Evolutionary conservation across 2,329 filamentous ascomycete species (phyloP), one percentile per base, ranked within the genome.

Genomic region (Colletotrichum ledebouriae): DNA sequence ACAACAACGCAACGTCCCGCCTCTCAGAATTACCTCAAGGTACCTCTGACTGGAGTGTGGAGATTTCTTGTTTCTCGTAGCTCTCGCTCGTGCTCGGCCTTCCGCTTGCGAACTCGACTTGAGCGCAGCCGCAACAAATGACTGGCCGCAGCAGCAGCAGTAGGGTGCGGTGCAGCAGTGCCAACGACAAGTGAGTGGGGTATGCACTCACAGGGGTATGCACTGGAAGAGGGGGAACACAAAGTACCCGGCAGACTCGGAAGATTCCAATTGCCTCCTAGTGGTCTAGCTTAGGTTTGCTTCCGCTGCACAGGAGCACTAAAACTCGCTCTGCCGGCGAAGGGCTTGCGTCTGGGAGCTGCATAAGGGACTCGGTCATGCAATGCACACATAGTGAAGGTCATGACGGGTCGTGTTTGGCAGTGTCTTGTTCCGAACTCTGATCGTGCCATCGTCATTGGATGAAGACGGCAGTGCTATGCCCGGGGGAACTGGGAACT

Each of bases 391-490:
- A 33, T 29, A 15, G 33, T 41, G 22, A 22, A 47, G 49, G 46
- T 42, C 46, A 67, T 64, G 65, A 58, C 60, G 53, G 44, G 41
- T 58, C 22, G 33, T 42, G 65, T 67, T 52, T 67, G 60, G 65
- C 53, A 55, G 61, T 68, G 65, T 58, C 65, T 29, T 65, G 65
- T 53, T 52, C 62, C 34, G 61, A 68, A 68, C 61, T 68, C 17
- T 59, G 61, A 68, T 55, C 39, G 46, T 46, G 65, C 29, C 65
- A 47, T 52, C 41, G 17, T 34, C 53, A 63, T 63, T 63, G 59
- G 59, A 53, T 49, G 39, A 3, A 20, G 22, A 39, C 46, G 33
- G 20, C 52, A 33, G 46, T 42, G 33, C 59, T 42, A 37, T 42
- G 33, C 46, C 49, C 59, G 47, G 34, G 53, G 59, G 59, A 67